Base-by-base conservation (phyloP, 2,329 filamentous ascomycete genomes). In the Fusarium napiforme region DNA sequence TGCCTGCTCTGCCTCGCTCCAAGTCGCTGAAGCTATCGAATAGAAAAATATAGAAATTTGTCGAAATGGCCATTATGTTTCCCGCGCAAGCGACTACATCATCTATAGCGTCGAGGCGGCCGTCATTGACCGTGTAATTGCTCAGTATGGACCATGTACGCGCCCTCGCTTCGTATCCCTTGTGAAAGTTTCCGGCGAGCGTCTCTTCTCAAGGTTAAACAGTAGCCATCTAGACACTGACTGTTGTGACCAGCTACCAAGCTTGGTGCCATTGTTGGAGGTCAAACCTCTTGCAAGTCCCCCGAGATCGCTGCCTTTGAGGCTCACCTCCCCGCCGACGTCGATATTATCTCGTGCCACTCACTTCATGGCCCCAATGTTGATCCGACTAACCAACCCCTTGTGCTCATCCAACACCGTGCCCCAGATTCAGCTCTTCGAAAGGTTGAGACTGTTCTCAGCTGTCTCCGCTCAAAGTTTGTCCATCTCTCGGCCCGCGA, bases 21-120 rank as follows among this genome's bases (percentile, higher is more conserved):
- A 65, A 65, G 68, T 78, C 84, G 84, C 87, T 89, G 87, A 89
- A 86, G 85, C 77, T 80, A 67, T 82, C 78, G 81, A 77, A 78
- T 81, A 84, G 96, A 92, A 89, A 81, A 91, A 91, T 86, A 87
- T 99, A 87, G 91, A 93, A 83, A 96, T 99, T 79, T 91, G 96
- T 82, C 92, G 90, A 82, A 97, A 97, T 89, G 97, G 97, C 78
- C 95, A 98, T 85, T 89, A 96, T 82, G 96, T 99, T 78, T 98
- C 96, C 78, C 92, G 96, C 84, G 91, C 92, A 83, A 98, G 95
- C 91, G 96, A 98, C 88, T 98, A 95, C 83, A 97, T 98, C 85
- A 95, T 99, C 81, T 99, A 99, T 88, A 97, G 93, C 84, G 96
- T 99, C 83, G 96, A 98, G 84, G 96, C 96, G 71, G 94, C 95